Evolutionary conservation across 2,329 filamentous ascomycete genomes (phyloP), one percentile per base, ranked within the genome.

Genomic region (Scedosporium minutisporum): DNA sequence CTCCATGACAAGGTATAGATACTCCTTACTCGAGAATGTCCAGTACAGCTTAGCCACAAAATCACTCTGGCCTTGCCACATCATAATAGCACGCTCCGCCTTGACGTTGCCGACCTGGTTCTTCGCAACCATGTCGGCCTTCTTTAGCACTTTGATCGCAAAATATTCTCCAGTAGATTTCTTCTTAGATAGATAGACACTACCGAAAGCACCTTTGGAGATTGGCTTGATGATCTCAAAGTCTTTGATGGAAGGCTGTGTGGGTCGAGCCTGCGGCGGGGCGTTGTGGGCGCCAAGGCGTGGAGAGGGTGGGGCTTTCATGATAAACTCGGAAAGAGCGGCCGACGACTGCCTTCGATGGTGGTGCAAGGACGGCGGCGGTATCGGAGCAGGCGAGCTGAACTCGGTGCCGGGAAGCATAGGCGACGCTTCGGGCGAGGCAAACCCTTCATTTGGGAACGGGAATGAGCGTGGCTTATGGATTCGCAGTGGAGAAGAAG

Each of bases 191-290:
- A 99, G 78, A 71, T 99, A 99, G 6, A 99, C 95, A 72, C 95
- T 97, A 4, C 95, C 95, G 73, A 99, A 99, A 3, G 95, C 95
- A 59, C 95, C 95, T 76, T 97, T 97, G 76, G 95, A 99, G 75
- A 99, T 99, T 5, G 95, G 95, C 71, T 99, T 99, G 77, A 99
- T 96, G 68, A 99, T 96, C 73, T 99, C 95, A 68, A 99, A 99
- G 71, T 99, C 95, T 69, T 97, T 97, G 77, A 99, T 99, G 0
- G 96, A 99, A 6, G 93, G 92, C 3, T 95, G 91, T 1, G 93
- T 88, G 33, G 93, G 91, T 63, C 92, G 88, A 58, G 92, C 90
- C 72, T 96, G 92, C 1, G 89, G 90, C 33, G 93, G 90, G 46
- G 87, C 84, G 64, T 85, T 87, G 21, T 89, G 88, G 3, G 91